Evolutionary conservation across 1,284 basidiomycete species (phyloP), one percentile per base, ranked within the genome.

Genomic region (Schizopora paradoxa): DNA sequence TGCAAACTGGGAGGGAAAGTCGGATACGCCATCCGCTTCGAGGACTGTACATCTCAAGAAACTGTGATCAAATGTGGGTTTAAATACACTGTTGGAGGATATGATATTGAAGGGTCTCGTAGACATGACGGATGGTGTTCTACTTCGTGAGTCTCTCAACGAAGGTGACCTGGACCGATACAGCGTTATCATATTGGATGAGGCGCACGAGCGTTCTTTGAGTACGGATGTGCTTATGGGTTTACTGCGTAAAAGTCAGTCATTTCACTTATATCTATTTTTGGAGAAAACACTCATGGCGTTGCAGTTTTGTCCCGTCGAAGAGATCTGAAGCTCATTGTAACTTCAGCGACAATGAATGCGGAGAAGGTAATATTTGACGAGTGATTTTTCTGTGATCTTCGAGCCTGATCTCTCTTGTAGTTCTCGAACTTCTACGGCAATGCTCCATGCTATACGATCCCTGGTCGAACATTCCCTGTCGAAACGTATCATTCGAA

Each of bases 341-440:
- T 99, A 26, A 98, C 95, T 1, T 98, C 95, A 2, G 95, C 95
- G 3, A 99, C 95, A 1, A 98, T 99, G 95, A 98, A 99, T 60
- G 88, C 95, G 0, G 92, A 96, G 47, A 97, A 97, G 79, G 91
- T 87, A 46, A 42, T 62, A n/a, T n/a, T n/a, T n/a, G 41, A 27
- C 14, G 4, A 11, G 16, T 40, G 5, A 1, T 40, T 16, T 8
- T 18, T 5, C 21, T 19, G 8, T 23, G 14, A 2, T 6, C 18
- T 37, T 28, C 50, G 41, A 14, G 8, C 18, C 33, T 19, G 21
- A n/a, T 31, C 42, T 46, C 45, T 28, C 36, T 23, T 38, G 5
- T 47, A 92, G 86, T 99, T 99, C 67, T 95, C 91, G 25, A 72
- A 66, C 16, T 99, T 99, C 66, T 99, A 96, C 56, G 95, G 94